phyloP scores from a whole-genome alignment of 2,329 filamentous ascomycete genomes.

The Stenocarpella maydis region DNA sequence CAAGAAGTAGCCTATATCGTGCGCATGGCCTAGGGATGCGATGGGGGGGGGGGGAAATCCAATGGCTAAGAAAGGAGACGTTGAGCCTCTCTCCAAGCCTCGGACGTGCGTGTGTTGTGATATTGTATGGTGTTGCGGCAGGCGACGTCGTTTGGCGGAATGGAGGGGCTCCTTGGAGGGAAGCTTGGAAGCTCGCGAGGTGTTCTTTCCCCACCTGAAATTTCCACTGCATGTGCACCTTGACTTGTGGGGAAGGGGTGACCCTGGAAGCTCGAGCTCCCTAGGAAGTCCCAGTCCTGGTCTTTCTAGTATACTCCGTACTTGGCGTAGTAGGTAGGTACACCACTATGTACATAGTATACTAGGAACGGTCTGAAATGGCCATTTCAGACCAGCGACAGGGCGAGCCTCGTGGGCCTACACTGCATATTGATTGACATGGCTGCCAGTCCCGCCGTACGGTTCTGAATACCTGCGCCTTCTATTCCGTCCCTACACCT shows the following conservation, averaged over 20 bases:
- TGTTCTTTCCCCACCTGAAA: slow-evolving; percentile 27
- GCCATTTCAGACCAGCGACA: no score
- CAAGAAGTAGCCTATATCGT: slow-evolving; percentile 4
- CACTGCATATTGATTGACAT: not conserved
- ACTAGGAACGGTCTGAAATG: no score
- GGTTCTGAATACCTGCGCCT: not conserved
- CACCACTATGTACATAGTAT: no score
- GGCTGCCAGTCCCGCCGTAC: no score
- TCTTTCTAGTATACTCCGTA: not conserved
- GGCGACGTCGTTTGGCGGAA: slow-evolving; percentile 3
- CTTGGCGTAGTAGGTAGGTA: no score
- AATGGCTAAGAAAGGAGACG: not conserved
- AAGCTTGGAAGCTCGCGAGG: slow-evolving; percentile 20
- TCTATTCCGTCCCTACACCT: not conserved
- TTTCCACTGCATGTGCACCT: slow-evolving; percentile 15
- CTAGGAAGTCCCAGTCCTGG: no score
- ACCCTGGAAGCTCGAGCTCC: slow-evolving; percentile 1
- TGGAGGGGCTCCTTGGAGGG: slow-evolving; percentile 13
- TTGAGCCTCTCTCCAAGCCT: not conserved
- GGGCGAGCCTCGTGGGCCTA: not conserved
- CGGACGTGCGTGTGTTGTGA: not conserved
- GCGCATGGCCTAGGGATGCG: slow-evolving; percentile 13
- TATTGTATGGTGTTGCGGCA: not conserved
- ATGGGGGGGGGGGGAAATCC: not conserved
- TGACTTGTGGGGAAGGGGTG: slow-evolving; percentile 23